phyloP scores from a whole-genome alignment of 495 filamentous ascomycete genomes.

The Evansstolkia leycettana region DNA sequence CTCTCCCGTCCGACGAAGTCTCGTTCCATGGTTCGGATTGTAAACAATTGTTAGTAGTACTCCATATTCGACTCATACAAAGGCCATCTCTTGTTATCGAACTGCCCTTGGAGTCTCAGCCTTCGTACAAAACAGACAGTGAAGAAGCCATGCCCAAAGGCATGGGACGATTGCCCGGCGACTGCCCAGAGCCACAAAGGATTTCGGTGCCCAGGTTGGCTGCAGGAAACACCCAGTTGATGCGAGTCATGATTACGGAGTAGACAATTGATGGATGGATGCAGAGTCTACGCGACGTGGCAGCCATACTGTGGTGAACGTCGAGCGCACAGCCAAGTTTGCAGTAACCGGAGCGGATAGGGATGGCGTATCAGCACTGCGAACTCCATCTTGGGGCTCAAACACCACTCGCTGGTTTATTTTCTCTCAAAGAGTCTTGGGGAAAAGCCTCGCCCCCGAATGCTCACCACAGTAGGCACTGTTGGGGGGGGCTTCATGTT shows the following conservation, averaged over 20 bases:
- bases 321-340: constrained; percentile 3
- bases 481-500: no score
- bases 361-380: neutral
- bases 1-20: constrained; percentile 10
- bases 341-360: constrained; percentile 6
- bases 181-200: no score
- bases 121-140: no score
- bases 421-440: no score
- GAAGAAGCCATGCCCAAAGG: no score
- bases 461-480: no score
- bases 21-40: constrained; percentile 2
- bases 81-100: neutral
- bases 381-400: constrained; percentile 1
- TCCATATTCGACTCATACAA: neutral
- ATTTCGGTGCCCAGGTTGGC: neutral
- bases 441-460: no score
- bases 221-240: constrained; percentile 1
- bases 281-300: constrained; percentile 14
- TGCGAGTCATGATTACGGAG: no score
- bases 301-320: constrained; percentile 13
- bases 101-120: neutral
- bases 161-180: no score
- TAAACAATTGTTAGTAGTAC: no score
- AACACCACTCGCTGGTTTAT: no score
- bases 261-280: constrained; percentile 1